phyloP scores from a whole-genome alignment of 148 eudicot genomes.

The Mesembryanthemum crystallinum region DNA sequence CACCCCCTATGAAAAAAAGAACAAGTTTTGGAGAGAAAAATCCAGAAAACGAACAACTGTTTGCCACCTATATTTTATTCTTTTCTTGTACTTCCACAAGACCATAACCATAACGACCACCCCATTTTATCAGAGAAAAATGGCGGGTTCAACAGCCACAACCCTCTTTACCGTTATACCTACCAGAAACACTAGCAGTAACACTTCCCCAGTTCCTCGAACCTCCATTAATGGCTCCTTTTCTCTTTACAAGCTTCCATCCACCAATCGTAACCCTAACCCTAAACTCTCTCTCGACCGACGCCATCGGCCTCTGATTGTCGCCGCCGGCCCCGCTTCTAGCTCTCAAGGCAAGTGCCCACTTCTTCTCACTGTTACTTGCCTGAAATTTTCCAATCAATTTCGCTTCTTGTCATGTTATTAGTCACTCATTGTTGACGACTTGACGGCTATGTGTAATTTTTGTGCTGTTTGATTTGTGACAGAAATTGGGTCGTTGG shows the following conservation, averaged over 20 bases:
- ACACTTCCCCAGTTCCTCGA: neutral
- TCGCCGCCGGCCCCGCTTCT: slow-evolving; percentile 36
- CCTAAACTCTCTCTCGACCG: neutral
- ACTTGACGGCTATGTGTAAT: neutral
- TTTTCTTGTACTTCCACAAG: too few species aligned
- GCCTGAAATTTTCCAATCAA: too few species aligned
- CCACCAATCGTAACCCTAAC: neutral
- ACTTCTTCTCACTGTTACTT: too few species aligned
- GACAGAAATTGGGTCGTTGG: slow-evolving; percentile 36
- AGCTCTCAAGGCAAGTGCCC: slow-evolving; percentile 35
- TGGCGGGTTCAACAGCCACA: slow-evolving; percentile 29
- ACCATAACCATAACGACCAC: too few species aligned
- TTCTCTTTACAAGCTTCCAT: slow-evolving; percentile 2
- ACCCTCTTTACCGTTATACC: neutral
- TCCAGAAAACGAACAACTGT: too few species aligned
- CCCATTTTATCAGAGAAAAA: neutral
- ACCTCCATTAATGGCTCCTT: slow-evolving; percentile 1
- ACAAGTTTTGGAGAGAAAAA: neutral
- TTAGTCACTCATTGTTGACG: neutral
- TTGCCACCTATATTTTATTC: too few species aligned
- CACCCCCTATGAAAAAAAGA: too few species aligned
- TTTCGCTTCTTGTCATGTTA: neutral
- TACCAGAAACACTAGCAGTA: neutral
- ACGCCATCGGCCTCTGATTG: neutral
- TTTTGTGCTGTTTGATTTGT: slow-evolving; percentile 12